A percentile compares a stretch with the other conserved stretches of the same genome.
phyloP scores from a whole-genome alignment of 2,329 filamentous ascomycete genomes.

The Arthroderma sp. region DNA sequence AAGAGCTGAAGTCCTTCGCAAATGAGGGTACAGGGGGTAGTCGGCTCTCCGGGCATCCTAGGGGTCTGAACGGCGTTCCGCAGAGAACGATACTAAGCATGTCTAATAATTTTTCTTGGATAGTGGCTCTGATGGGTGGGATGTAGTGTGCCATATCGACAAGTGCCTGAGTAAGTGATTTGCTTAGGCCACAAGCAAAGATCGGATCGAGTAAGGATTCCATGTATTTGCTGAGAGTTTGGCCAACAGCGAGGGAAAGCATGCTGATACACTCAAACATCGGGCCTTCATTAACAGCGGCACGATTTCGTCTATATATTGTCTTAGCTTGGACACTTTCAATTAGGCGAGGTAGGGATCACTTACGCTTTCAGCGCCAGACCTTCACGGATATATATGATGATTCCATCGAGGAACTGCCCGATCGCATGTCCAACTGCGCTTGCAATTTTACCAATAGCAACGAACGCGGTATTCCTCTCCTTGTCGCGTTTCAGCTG shows the following conservation, averaged over 20 bases:
- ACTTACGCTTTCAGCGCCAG: constrained; percentile 62
- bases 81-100: constrained; percentile 91
- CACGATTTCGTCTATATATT: constrained; percentile 41
- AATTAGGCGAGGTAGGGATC: background rate
- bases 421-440: constrained; percentile 91
- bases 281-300: constrained; percentile 51
- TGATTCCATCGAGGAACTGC: constrained; percentile 85
- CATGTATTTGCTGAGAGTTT: constrained; percentile 97
- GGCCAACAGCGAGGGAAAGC: constrained; percentile 84
- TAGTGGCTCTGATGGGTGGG: constrained; percentile 79
- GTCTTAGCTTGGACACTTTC: constrained; percentile 20
- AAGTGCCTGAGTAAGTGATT: constrained; percentile 84
- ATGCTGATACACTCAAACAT: constrained; percentile 98
- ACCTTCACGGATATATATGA: constrained; percentile 86
- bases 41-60: constrained; percentile 84
- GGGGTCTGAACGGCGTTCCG: constrained; percentile 78
- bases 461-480: constrained; percentile 83
- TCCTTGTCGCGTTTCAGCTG: constrained; percentile 94
- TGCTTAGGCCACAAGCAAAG: constrained; percentile 88
- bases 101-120: constrained; percentile 86
- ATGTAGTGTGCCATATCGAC: constrained; percentile 99
- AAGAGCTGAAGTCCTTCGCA: constrained; percentile 73
- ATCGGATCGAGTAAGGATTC: constrained; percentile 90
- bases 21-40: constrained; percentile 70
- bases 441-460: constrained; percentile 91